Evolutionary conservation across 2,329 filamentous ascomycete species (phyloP).

Genomic region (Diaporthe sp.): DNA sequence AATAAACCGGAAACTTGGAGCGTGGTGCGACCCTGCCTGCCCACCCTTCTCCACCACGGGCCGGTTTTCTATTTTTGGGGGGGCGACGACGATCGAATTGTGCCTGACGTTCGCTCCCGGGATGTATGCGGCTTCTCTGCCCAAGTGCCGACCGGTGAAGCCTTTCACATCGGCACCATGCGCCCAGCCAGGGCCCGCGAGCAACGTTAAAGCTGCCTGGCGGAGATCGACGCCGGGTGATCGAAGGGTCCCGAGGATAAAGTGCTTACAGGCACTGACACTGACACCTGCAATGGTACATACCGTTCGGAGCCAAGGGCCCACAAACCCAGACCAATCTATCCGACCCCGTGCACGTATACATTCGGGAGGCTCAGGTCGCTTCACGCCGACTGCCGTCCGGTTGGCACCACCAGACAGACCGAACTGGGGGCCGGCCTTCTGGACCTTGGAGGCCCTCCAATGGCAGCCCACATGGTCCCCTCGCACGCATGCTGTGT

Average conservation of each 20-base stretch:
- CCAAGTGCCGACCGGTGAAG: conserved; percentile 17
- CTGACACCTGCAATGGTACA: conserved; percentile 33
- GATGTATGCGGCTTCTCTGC: conserved; percentile 20
- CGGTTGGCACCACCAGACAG: conserved; percentile 20
- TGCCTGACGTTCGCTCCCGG: neutral
- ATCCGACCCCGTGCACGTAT: neutral
- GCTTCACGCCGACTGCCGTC: conserved; percentile 30
- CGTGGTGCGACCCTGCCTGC: conserved; percentile 21
- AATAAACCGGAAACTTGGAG: conserved; percentile 32
- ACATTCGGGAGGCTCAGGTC: conserved; percentile 18
- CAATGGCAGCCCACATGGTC: neutral
- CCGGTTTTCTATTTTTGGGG: conserved; percentile 19
- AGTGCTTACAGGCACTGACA: conserved; percentile 22
- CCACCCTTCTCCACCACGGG: neutral
- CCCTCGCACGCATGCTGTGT: conserved; percentile 2
- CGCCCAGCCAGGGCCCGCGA: neutral
- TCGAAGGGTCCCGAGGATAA: neutral
- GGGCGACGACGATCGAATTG: neutral
- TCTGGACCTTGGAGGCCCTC: neutral
- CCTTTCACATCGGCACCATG: conserved; percentile 4
- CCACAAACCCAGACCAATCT: conserved; percentile 3
- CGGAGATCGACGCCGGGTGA: neutral
- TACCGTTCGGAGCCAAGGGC: neutral
- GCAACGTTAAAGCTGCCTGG: conserved; percentile 13
- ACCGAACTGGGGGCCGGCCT: neutral